Conservation (phyloP, 176 grass and related monocot genomes). For the Rhynchospora breviuscula region DNA sequence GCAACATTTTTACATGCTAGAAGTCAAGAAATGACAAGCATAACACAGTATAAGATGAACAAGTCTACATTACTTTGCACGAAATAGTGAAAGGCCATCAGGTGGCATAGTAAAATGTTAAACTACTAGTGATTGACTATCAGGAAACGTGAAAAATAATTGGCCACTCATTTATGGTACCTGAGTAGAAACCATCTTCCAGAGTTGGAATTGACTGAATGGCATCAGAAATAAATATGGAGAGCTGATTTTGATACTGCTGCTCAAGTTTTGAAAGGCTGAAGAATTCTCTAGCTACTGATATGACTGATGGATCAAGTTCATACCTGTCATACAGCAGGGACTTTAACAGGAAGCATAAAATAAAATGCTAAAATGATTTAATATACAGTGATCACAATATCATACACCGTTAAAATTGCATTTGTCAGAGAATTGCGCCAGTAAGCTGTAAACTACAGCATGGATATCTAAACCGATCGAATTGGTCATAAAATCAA, state of each 20-base stretch:
- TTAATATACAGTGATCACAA: not conserved
- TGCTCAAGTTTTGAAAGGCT: conserved; percentile 51
- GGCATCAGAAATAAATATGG: conserved; percentile 48
- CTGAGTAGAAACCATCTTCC: conserved; percentile 40
- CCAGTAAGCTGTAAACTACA: not conserved
- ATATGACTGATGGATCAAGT: conserved; percentile 58
- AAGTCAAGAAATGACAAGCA: not conserved
- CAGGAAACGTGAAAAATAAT: not conserved
- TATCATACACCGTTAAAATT: not conserved
- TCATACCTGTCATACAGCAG: conserved; percentile 44
- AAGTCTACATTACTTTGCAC: not conserved
- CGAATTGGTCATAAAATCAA: not conserved
- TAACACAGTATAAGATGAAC: not conserved
- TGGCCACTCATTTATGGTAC: not conserved
- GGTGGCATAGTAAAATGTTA: not conserved
- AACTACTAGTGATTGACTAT: not conserved
- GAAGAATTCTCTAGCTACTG: conserved; percentile 69
- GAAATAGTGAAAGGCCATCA: not conserved
- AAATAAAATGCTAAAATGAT: not conserved
- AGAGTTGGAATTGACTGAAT: conserved; percentile 31
- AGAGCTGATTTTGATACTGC: conserved; percentile 38
- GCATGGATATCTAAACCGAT: not conserved
- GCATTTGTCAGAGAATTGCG: not conserved
- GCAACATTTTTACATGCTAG: not conserved
- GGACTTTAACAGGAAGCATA: not conserved